phyloP scores from a whole-genome alignment of 495 filamentous ascomycete species.

The Penicillium pancosmium region DNA sequence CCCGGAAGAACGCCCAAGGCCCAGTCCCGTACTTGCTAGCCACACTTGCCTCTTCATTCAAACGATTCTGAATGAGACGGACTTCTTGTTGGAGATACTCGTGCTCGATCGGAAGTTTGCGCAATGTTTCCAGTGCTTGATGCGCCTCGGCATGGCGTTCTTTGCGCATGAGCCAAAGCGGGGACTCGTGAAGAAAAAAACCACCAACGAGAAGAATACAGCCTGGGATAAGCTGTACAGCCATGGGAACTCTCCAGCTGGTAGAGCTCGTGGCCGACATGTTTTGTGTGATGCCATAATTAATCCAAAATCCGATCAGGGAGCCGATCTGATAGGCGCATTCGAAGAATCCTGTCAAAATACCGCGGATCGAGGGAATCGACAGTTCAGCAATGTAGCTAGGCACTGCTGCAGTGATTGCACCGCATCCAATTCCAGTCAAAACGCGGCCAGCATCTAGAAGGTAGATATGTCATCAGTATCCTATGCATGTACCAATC shows the following conservation, averaged over 20 bases:
- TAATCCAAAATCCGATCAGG: constrained; percentile 65
- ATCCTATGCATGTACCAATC: not conserved
- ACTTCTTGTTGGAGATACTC: constrained; percentile 55
- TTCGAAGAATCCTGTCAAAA: constrained; percentile 68
- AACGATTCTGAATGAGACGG: constrained; percentile 27
- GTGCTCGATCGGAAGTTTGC: constrained; percentile 53
- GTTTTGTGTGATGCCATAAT: constrained; percentile 27
- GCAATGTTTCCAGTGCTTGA: constrained; percentile 54
- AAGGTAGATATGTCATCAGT: not conserved
- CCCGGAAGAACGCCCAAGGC: constrained; percentile 7
- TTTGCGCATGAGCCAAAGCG: constrained; percentile 57
- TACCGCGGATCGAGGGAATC: constrained; percentile 68
- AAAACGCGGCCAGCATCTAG: constrained; percentile 65
- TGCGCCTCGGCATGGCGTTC: constrained; percentile 50
- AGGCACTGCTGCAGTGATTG: constrained; percentile 66
- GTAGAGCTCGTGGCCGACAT: constrained; percentile 6
- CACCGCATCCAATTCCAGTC: constrained; percentile 67
- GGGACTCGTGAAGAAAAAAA: constrained; percentile 44
- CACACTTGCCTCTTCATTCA: constrained; percentile 21
- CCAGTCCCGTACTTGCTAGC: constrained; percentile 2
- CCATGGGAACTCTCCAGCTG: constrained; percentile 50
- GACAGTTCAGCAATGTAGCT: constrained; percentile 74
- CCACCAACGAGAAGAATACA: constrained; percentile 39
- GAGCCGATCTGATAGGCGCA: constrained; percentile 65
- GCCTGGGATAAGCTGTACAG: constrained; percentile 49